Conservation (phyloP, 1,284 basidiomycete species). For the Trichosporon sp. region DNA sequence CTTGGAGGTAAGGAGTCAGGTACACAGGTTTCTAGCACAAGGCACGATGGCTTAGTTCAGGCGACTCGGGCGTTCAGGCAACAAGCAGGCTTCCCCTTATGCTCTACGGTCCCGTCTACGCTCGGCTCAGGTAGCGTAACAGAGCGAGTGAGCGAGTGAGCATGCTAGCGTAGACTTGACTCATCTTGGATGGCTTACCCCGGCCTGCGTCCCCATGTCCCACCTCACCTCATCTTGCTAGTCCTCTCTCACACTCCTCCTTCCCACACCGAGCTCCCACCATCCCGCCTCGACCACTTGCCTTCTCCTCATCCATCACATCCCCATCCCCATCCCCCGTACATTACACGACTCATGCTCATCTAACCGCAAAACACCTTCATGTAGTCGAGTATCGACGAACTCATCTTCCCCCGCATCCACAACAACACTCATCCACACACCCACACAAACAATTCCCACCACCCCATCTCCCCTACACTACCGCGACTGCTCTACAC, state of each 20-base stretch:
- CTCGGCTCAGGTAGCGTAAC: neutral
- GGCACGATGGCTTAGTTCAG: constrained; percentile 5
- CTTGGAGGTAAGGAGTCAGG: neutral
- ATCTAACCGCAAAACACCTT: neutral
- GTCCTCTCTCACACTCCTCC: neutral
- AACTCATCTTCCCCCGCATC: neutral
- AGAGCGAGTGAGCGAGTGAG: too few species aligned
- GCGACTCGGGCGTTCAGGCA: too few species aligned
- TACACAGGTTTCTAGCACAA: neutral
- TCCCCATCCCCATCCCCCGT: neutral
- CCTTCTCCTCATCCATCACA: constrained; percentile 9
- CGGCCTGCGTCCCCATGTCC: neutral
- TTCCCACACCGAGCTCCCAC: neutral
- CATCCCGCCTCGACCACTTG: neutral
- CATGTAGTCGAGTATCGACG: constrained; percentile 1
- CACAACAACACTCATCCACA: neutral
- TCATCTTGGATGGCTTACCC: neutral
- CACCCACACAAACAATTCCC: neutral
- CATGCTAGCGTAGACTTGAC: neutral
- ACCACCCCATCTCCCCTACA: neutral
- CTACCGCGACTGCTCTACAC: neutral
- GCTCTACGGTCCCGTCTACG: neutral
- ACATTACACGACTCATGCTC: neutral
- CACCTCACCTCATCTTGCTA: neutral
- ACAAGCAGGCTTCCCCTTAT: too few species aligned